Percentiles rank a stretch among this genome's conserved stretches.
Conservation (phyloP, 2,329 filamentous ascomycete species). For the Pleoardoris graminearum region DNA sequence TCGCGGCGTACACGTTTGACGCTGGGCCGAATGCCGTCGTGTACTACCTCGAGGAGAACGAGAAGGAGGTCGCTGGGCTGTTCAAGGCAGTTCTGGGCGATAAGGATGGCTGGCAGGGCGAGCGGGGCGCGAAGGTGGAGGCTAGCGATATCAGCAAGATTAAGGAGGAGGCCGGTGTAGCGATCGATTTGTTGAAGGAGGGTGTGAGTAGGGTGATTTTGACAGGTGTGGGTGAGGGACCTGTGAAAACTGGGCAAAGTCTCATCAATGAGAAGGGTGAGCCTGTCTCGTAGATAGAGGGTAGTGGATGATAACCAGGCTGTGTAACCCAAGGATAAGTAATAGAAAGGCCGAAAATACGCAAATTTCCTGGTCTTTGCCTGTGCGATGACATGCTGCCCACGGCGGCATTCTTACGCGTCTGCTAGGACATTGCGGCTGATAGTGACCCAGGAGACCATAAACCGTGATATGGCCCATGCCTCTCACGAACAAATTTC, state of each 20-base stretch:
- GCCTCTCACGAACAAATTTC: no score
- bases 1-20: slow-evolving; percentile 96
- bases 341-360: no score
- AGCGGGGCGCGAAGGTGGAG: slow-evolving; percentile 58
- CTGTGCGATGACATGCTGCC: no score
- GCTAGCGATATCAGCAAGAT: slow-evolving; percentile 61
- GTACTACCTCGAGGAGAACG: slow-evolving; percentile 86
- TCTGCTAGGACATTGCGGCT: no score
- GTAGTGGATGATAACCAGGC: neutral
- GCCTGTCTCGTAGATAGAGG: slow-evolving; percentile 19
- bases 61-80: slow-evolving; percentile 71
- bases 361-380: no score
- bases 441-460: no score
- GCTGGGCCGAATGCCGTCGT: slow-evolving; percentile 96
- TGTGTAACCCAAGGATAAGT: no score
- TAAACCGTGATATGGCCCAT: no score
- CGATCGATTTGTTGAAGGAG: slow-evolving; percentile 60
- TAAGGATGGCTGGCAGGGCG: slow-evolving; percentile 71
- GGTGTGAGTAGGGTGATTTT: slow-evolving; percentile 89
- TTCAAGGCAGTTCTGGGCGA: slow-evolving; percentile 69
- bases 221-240: slow-evolving; percentile 89
- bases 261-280: slow-evolving; percentile 66
- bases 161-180: slow-evolving; percentile 50
- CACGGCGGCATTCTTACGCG: no score
- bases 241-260: slow-evolving; percentile 75